Evolutionary conservation across 2,329 filamentous ascomycete species (phyloP).

Genomic region (Neofusicoccum kwambonambiense): DNA sequence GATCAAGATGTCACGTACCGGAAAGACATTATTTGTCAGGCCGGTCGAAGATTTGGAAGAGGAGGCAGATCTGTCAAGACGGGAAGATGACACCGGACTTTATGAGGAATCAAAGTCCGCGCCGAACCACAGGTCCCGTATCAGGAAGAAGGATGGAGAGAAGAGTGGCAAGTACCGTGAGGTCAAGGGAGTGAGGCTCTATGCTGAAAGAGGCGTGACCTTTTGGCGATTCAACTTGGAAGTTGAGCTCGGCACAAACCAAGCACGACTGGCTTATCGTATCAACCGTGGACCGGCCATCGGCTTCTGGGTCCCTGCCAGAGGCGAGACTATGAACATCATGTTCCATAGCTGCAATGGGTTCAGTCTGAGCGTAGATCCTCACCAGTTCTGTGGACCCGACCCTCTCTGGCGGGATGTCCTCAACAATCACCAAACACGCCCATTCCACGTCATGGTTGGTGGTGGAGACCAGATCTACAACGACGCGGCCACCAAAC

Average conservation of each 20-base stretch:
- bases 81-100: slow-evolving; percentile 78
- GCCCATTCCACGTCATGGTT: slow-evolving; percentile 97
- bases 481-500: slow-evolving; percentile 77
- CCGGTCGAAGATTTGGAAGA: slow-evolving; percentile 85
- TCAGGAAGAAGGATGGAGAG: slow-evolving; percentile 69
- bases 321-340: slow-evolving; percentile 88
- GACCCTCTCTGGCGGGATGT: slow-evolving; percentile 98
- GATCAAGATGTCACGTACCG: slow-evolving; percentile 79
- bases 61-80: slow-evolving; percentile 70
- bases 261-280: slow-evolving; percentile 88
- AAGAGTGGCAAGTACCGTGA: slow-evolving; percentile 78
- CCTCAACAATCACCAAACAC: slow-evolving; percentile 84
- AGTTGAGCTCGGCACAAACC: slow-evolving; percentile 73
- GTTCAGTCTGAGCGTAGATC: slow-evolving; percentile 77
- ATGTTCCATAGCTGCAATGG: slow-evolving; percentile 99
- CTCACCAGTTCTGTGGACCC: slow-evolving; percentile 81
- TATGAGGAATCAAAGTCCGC: slow-evolving; percentile 67
- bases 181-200: slow-evolving; percentile 76
- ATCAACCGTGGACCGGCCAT: slow-evolving; percentile 88
- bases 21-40: slow-evolving; percentile 82
- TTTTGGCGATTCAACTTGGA: slow-evolving; percentile 98
- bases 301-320: slow-evolving; percentile 91
- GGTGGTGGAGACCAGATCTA: slow-evolving; percentile 97
- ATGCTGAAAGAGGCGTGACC: slow-evolving; percentile 81
- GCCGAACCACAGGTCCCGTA: slow-evolving; percentile 43